phyloP scores from a whole-genome alignment of 1,284 basidiomycete genomes.

The Ceratobasidium sp. region DNA sequence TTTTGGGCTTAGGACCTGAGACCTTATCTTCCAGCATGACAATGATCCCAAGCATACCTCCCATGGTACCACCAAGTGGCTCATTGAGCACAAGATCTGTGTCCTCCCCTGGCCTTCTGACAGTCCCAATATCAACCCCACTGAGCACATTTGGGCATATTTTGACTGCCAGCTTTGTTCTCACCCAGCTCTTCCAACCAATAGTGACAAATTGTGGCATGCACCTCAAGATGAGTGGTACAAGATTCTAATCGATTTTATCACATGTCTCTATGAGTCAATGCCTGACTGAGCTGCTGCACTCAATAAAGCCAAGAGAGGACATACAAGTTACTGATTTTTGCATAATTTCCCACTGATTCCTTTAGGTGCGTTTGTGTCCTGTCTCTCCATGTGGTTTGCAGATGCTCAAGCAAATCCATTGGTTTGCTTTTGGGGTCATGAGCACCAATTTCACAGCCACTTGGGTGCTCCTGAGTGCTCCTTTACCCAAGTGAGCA shows the following conservation, averaged over 20 bases:
- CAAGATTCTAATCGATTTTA: background rate
- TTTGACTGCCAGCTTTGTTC: slow-evolving; percentile 6
- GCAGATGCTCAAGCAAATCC: no score
- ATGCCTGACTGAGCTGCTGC: slow-evolving; percentile 10
- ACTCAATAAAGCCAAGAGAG: background rate
- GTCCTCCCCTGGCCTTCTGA: background rate
- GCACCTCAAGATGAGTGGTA: slow-evolving; percentile 8
- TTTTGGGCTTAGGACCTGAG: background rate
- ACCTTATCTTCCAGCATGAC: slow-evolving; percentile 15
- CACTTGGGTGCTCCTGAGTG: no score
- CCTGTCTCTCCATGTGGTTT: no score
- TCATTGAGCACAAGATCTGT: background rate
- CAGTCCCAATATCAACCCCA: slow-evolving; percentile 3
- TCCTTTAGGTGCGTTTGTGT: no score
- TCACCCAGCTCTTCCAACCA: background rate
- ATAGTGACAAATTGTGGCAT: slow-evolving; percentile 14
- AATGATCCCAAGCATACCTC: slow-evolving; percentile 24
- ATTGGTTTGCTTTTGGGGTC: no score
- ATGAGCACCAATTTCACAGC: no score
- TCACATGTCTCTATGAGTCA: slow-evolving; percentile 1
- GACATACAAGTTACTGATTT: background rate
- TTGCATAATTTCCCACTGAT: background rate
- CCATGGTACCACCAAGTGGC: background rate
- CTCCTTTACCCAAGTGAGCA: no score
- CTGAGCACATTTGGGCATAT: background rate